Evolutionary conservation across 768 basidiomycete genomes (phyloP), one percentile per base, ranked within the genome.

Genomic region (Rhizopogon roseolus): DNA sequence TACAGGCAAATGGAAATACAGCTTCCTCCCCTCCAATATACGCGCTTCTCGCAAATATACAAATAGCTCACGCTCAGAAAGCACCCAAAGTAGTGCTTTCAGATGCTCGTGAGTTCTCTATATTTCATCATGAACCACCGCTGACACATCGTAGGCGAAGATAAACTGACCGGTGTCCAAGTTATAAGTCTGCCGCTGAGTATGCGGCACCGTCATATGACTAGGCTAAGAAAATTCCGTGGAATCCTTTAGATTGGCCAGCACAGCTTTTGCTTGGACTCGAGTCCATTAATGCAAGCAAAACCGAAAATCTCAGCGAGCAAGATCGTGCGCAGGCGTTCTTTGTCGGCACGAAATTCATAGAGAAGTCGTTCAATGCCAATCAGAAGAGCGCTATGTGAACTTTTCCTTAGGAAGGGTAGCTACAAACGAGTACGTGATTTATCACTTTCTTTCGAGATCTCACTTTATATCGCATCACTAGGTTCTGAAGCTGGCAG

Each of bases 401-500:
- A 90, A 58, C 70, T 93, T 27, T 85, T 93, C 60, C 69, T 94
- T 22, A 78, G 83, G 43, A 90, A 88, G 64, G 83, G 83, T 2
- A 81, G 85, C 48, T 72, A 79, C 42, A 73, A 78, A 55, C 77
- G 80, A 57, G 92, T 86, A 56, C 38, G 76, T 66, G 4, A 10
- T n/a, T 39, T 17, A 44, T 7, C 14, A 9, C 7, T 13, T 40
- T 2, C 7, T 36, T 9, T 44, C 9, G 25, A 14, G 41, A 46
- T 28, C 38, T 56, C 46, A 49, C 49, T 22, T 41, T 13, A 42
- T 1, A 17, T 2, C 19, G 41, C 27, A 8, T 29, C 5, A 5
- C 40, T 45, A 93, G 85, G 92, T 93, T 0, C 68, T 96, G 41
- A 99, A 98, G 74, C 75, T 98, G n/a, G 94, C 93, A 22, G 97